These are phyloP conservation scores for Thelephora ganbajun DNA, from an alignment of 768 basidiomycete species.

Conservation along the genomic window DNA sequence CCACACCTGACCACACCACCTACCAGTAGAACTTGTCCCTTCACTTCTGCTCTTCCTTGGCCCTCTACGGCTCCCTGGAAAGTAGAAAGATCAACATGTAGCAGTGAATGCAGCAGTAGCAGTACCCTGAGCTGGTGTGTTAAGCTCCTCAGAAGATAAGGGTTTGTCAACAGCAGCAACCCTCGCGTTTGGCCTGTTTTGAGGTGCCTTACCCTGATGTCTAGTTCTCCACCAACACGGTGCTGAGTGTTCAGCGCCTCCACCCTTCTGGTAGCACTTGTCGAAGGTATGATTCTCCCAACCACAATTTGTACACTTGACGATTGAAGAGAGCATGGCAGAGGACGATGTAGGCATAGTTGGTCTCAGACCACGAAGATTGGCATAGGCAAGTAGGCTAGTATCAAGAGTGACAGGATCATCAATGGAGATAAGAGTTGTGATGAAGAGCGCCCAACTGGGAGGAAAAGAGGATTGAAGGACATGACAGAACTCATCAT, in stretches of 20 bases:
- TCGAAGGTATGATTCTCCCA: neutral
- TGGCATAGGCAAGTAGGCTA: neutral
- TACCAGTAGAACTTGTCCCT: too few relatives aligned
- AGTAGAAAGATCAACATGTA: too few relatives aligned
- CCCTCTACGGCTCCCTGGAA: too few relatives aligned
- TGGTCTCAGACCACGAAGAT: neutral
- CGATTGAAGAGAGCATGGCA: neutral
- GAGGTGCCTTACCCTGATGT: neutral
- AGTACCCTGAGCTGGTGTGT: neutral
- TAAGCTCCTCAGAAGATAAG: neutral
- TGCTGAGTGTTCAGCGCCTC: neutral
- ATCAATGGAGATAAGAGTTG: neutral
- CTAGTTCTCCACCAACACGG: neutral
- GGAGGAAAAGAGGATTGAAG: neutral
- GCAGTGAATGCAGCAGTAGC: neutral
- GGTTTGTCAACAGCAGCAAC: neutral
- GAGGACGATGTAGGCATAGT: neutral
- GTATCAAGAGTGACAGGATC: neutral
- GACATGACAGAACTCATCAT: neutral
- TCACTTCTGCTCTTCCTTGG: too few relatives aligned
- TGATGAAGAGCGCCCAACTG: neutral
- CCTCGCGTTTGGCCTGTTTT: neutral
- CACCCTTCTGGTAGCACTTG: neutral
- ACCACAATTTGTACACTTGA: neutral
- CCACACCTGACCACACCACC: too few relatives aligned